These are phyloP conservation scores for Papiliotrema nemorosa DNA, from an alignment of 1,284 basidiomycete species.

Conservation along the genomic window DNA sequence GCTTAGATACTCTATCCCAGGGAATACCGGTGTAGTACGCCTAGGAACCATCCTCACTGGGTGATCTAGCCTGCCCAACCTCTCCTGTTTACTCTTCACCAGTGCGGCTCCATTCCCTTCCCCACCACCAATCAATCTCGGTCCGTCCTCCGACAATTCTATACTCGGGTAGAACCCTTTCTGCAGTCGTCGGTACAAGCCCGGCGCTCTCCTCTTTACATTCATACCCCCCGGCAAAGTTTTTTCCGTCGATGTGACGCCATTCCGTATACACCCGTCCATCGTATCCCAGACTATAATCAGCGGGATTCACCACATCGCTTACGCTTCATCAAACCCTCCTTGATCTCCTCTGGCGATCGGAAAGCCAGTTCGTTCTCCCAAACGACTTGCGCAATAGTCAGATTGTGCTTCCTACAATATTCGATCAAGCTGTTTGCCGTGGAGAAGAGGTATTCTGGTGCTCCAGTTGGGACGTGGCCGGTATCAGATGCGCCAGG, in stretches of 20 bases:
- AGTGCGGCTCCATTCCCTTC: background rate
- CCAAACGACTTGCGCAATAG: slow-evolving; percentile 82
- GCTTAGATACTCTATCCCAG: slow-evolving; percentile 88
- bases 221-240: slow-evolving; percentile 80
- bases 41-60: slow-evolving; percentile 75
- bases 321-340: slow-evolving; percentile 55
- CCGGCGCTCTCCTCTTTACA: slow-evolving; percentile 73
- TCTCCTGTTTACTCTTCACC: slow-evolving; percentile 1
- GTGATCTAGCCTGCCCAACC: slow-evolving; percentile 57
- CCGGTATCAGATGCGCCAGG: background rate
- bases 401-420: slow-evolving; percentile 59
- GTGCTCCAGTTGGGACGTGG: slow-evolving; percentile 44
- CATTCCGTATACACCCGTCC: slow-evolving; percentile 87
- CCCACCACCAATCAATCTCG: background rate
- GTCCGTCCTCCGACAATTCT: slow-evolving; percentile 40
- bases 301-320: slow-evolving; percentile 10
- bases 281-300: slow-evolving; percentile 81
- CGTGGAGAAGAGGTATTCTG: slow-evolving; percentile 56
- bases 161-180: slow-evolving; percentile 53
- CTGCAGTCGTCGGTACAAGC: slow-evolving; percentile 82
- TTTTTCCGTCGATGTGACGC: slow-evolving; percentile 72
- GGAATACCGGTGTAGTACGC: slow-evolving; percentile 60
- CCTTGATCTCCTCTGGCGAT: slow-evolving; percentile 69
- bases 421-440: slow-evolving; percentile 26
- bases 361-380: slow-evolving; percentile 86